These are phyloP conservation scores for Leishmania gerbilli DNA, from an alignment of 208 protist genomes.

Conservation along the genomic window DNA sequence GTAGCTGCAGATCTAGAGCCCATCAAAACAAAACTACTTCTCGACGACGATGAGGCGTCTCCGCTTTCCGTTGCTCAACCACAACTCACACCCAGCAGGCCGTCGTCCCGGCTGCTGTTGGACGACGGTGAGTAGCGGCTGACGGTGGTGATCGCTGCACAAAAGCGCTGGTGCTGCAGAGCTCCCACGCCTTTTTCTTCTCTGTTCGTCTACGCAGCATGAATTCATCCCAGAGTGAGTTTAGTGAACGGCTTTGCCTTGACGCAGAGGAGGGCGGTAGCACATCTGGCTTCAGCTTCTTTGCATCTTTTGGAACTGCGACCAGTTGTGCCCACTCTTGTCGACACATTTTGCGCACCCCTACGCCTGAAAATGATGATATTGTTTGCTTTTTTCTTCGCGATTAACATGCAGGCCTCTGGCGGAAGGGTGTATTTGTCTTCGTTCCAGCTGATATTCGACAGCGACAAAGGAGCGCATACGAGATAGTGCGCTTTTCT, in stretches of 20 bases:
- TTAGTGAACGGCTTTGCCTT: not conserved
- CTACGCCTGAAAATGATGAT: not conserved
- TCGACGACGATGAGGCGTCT: constrained; percentile 20
- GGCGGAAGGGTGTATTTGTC: not conserved
- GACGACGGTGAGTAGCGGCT: constrained; percentile 20
- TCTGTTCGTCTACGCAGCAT: not conserved
- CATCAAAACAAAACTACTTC: constrained; percentile 6
- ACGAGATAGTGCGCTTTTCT: not conserved
- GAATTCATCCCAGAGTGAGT: not conserved
- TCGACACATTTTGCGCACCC: not conserved
- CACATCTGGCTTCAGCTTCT: not conserved
- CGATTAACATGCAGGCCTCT: not conserved
- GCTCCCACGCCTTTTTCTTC: not conserved
- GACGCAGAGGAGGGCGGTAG: too few species aligned
- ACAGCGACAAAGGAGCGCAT: not conserved
- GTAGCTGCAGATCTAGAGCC: not conserved
- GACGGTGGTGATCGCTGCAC: not conserved
- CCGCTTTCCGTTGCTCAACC: not conserved
- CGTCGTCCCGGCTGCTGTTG: constrained; percentile 11
- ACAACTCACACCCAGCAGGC: not conserved
- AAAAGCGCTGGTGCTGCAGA: not conserved
- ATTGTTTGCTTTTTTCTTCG: not conserved
- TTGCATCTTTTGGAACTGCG: not conserved
- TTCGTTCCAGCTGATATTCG: not conserved
- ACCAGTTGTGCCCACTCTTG: too few species aligned